Percentiles rank a stretch among this genome's conserved stretches.
Evolutionary conservation across 352 stramenopile species (phyloP).

Genomic region (Peronospora destructor): DNA sequence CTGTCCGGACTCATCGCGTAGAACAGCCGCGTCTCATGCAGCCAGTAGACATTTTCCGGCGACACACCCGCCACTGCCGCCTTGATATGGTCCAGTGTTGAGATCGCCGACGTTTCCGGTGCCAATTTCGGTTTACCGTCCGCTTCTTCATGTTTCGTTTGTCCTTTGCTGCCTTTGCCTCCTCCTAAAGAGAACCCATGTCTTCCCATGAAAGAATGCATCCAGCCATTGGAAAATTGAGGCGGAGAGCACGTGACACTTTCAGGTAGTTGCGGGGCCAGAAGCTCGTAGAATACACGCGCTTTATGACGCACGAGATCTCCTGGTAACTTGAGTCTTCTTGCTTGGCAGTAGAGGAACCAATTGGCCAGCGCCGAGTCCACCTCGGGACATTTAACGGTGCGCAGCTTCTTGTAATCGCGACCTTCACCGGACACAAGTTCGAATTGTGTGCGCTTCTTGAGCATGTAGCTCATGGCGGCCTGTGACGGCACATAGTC

Average conservation of each 20-base stretch:
- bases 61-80: conserved; percentile 37
- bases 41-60: conserved; percentile 62
- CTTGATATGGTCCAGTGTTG: conserved; percentile 38
- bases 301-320: conserved; percentile 75
- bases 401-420: conserved; percentile 68
- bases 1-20: conserved; percentile 38
- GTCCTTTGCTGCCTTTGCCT: conserved; percentile 20
- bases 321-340: conserved; percentile 50
- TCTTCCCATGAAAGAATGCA: conserved; percentile 75
- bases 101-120: conserved; percentile 38
- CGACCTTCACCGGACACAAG: conserved; percentile 69
- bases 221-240: conserved; percentile 84
- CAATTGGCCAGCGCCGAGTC: conserved; percentile 76
- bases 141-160: conserved; percentile 6
- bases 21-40: conserved; percentile 63
- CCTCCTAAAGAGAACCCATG: conserved; percentile 51
- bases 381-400: conserved; percentile 69
- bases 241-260: conserved; percentile 34
- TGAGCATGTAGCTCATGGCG: conserved; percentile 78
- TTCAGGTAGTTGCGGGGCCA: conserved; percentile 35
- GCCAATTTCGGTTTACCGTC: conserved; percentile 25
- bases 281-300: conserved; percentile 55
- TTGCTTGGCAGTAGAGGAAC: conserved; percentile 67
- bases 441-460: conserved; percentile 59
- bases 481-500: conserved; percentile 64